Percentiles rank a stretch among this genome's conserved stretches.
Conservation (phyloP, 2,329 filamentous ascomycete species). For the Talaromyces sp. region DNA sequence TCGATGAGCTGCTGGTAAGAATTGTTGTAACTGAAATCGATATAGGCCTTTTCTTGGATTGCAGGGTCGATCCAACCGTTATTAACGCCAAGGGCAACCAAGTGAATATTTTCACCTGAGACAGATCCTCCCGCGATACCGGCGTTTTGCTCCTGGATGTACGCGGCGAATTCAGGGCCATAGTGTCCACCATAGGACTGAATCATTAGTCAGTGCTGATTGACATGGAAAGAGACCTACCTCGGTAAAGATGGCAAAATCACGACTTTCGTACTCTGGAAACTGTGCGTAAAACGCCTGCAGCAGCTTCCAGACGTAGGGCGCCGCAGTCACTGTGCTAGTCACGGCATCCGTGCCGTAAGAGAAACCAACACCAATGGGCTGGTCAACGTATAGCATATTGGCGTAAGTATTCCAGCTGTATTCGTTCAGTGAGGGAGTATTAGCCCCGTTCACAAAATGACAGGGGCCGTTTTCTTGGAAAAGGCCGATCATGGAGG, state of each 20-base stretch:
- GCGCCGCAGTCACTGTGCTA: slow-evolving; percentile 52
- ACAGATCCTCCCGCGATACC: slow-evolving; percentile 37
- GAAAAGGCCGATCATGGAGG: slow-evolving; percentile 39
- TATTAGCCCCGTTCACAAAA: slow-evolving; percentile 41
- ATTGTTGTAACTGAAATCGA: slow-evolving; percentile 56
- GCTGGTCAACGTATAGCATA: slow-evolving; percentile 67
- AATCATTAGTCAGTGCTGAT: background rate
- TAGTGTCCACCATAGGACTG: slow-evolving; percentile 46
- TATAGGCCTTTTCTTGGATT: slow-evolving; percentile 49
- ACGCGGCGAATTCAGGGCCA: slow-evolving; percentile 39
- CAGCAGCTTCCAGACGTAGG: slow-evolving; percentile 51
- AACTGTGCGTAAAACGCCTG: background rate
- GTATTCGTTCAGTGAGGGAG: slow-evolving; percentile 47
- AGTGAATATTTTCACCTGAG: slow-evolving; percentile 34
- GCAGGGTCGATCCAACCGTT: slow-evolving; percentile 56
- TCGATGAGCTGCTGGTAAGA: background rate
- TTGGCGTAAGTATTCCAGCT: slow-evolving; percentile 61
- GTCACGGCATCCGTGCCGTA: slow-evolving; percentile 41
- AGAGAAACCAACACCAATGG: slow-evolving; percentile 57
- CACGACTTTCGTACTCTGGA: slow-evolving; percentile 21
- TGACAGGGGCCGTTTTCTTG: slow-evolving; percentile 47
- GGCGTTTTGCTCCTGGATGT: slow-evolving; percentile 43
- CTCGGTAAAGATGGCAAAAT: slow-evolving; percentile 50
- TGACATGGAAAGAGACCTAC: background rate
- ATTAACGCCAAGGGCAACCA: slow-evolving; percentile 55